phyloP scores from a whole-genome alignment of 2,329 filamentous ascomycete genomes.

The Xylariaceae sp. region DNA sequence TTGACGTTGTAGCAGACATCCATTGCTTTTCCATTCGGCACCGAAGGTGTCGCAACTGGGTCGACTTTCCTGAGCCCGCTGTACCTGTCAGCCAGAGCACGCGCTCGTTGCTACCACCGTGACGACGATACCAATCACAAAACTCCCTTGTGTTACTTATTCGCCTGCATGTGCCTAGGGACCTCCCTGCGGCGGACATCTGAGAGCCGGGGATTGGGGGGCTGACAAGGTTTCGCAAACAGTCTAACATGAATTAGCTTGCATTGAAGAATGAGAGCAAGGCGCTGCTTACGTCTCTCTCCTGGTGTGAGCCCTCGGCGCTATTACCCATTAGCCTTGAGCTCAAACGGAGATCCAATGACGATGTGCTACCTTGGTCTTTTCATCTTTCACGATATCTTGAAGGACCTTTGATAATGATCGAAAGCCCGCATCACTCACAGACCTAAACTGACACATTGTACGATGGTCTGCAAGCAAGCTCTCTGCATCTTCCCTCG shows the following conservation, averaged over 20 bases:
- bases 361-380: constrained; percentile 12
- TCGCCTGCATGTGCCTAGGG: constrained; percentile 11
- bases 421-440: constrained; percentile 13
- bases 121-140: constrained; percentile 25
- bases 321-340: constrained; percentile 14
- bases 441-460: constrained; percentile 22
- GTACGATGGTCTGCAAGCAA: constrained; percentile 16
- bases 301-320: constrained; percentile 5
- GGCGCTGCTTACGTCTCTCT: constrained; percentile 14
- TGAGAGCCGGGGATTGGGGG: neutral
- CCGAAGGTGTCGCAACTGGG: constrained; percentile 15
- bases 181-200: neutral
- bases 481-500: constrained; percentile 18
- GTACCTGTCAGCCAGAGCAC: constrained; percentile 26
- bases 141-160: constrained; percentile 23
- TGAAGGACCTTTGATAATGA: constrained; percentile 11
- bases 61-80: constrained; percentile 26
- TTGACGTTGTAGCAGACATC: constrained; percentile 9
- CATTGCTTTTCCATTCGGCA: constrained; percentile 24
- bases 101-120: constrained; percentile 13
- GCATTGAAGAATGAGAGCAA: neutral
- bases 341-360: neutral
- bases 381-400: constrained; percentile 20
- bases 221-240: constrained; percentile 10
- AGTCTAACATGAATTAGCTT: constrained; percentile 16